Evolutionary conservation across 2,329 filamentous ascomycete genomes (phyloP).

Genomic region (Fusarium fujikuroi): DNA sequence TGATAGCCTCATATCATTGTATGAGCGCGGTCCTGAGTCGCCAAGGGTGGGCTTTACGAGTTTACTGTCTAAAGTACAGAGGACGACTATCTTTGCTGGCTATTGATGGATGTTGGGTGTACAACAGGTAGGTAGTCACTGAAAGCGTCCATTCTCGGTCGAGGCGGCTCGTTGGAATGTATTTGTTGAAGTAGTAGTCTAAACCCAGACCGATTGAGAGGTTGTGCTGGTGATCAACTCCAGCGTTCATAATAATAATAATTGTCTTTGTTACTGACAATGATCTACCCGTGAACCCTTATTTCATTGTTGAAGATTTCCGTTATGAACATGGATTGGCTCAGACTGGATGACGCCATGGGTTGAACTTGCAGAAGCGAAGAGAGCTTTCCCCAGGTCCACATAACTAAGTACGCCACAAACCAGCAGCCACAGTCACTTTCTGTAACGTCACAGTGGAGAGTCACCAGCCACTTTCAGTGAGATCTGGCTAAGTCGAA

Average conservation of each 20-base stretch:
- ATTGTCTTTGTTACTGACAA: not conserved
- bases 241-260: not conserved
- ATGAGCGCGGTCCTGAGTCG: slow-evolving; percentile 15
- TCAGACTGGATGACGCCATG: slow-evolving; percentile 23
- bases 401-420: slow-evolving; percentile 18
- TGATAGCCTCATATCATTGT: slow-evolving; percentile 12
- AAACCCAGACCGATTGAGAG: slow-evolving; percentile 5
- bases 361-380: slow-evolving; percentile 30
- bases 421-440: slow-evolving; percentile 9
- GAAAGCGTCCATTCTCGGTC: slow-evolving; percentile 13
- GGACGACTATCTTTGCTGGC: not conserved
- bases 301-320: slow-evolving; percentile 26
- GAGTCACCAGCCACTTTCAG: slow-evolving; percentile 33
- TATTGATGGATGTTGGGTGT: not conserved
- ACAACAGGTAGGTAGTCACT: not conserved
- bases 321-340: slow-evolving; percentile 27
- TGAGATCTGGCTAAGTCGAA: not conserved
- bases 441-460: slow-evolving; percentile 29
- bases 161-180: slow-evolving; percentile 27
- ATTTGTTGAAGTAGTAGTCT: not conserved
- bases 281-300: slow-evolving; percentile 13
- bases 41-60: not conserved
- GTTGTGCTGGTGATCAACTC: not conserved
- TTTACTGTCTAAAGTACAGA: not conserved
- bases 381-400: slow-evolving; percentile 31